These are phyloP conservation scores for Botryotinia narcissicola DNA, from an alignment of 2,329 filamentous ascomycete genomes.

Conservation along the genomic window DNA sequence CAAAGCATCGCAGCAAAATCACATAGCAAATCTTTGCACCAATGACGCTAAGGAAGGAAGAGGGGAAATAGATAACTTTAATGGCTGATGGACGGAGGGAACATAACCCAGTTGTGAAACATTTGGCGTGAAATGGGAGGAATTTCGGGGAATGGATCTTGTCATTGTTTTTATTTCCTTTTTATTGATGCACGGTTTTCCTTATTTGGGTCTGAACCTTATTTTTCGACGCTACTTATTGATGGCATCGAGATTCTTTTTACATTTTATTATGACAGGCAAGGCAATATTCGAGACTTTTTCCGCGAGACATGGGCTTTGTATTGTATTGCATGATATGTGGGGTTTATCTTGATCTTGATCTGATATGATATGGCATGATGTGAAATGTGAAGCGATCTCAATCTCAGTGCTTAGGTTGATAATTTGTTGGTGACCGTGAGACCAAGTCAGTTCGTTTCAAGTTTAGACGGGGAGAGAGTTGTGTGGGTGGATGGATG, in stretches of 20 bases:
- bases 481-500: background rate
- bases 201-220: constrained; percentile 10
- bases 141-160: constrained; percentile 28
- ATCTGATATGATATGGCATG: background rate
- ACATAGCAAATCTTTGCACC: constrained; percentile 26
- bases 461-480: background rate
- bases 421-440: background rate
- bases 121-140: constrained; percentile 32
- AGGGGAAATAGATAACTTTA: constrained; percentile 34
- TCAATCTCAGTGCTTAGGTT: background rate
- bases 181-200: constrained; percentile 21
- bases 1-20: constrained; percentile 28
- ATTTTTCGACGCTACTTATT: constrained; percentile 18
- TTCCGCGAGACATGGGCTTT: constrained; percentile 11
- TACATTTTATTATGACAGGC: constrained; percentile 25
- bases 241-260: constrained; percentile 11
- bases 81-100: constrained; percentile 32
- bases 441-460: background rate
- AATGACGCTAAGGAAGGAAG: constrained; percentile 7
- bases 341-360: background rate
- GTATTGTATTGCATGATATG: constrained; percentile 16
- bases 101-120: constrained; percentile 29
- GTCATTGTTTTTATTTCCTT: constrained; percentile 21
- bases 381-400: background rate
- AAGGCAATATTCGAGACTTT: constrained; percentile 22